Base-by-base conservation (phyloP, 768 basidiomycete genomes). In the Lepiota venenata region DNA sequence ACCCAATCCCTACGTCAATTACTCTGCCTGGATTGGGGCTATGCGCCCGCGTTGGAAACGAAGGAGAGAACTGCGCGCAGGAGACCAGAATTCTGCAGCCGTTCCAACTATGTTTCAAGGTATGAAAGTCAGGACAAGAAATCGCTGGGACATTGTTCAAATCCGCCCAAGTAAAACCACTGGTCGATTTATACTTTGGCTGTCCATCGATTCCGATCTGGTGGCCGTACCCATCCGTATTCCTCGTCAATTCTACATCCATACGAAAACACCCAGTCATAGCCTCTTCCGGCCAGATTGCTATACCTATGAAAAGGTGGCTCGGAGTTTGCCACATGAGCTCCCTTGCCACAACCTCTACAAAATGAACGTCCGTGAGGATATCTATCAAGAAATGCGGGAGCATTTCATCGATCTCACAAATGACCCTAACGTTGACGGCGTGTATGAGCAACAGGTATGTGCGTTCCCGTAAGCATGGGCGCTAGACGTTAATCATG, bases 401-500 rank as follows among this genome's bases (percentile, higher is more conserved):
- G 88, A 92, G 52, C 92, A 97, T 66, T 98, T 98, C 64, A 86
- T 93, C 15, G 87, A 94, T 65, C 76, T 98, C 47, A 91, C 84
- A 55, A 97, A 97, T 64, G 91, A 95, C 62, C 91, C 95, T 0
- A 93, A 91, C 63, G 92, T 98, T 8, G 93, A 98, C 61, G 93
- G 93, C 1, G 89, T 97, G 3, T 99, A 87, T 63, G 97, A 99
- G 71, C 77, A 87, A 16, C 94, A 98, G 80, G 92, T 93, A 59
- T 40, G 75, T 53, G 7, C 16, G 32, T 50, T 1, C 35, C 36
- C 20, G 18, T 12, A 4, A 16, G 8, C 27, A 37, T 6, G 3
- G 16, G 32, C n/a, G n/a, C n/a, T 27, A 27, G 41, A 25, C 21
- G 14, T 4, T 42, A 16, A 22, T 41, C 52, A 36, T 29, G 47